Percentiles rank a stretch among this genome's conserved stretches.
These are phyloP conservation scores for Niebla homalea DNA, from an alignment of 495 filamentous ascomycete genomes.

Conservation along the genomic window DNA sequence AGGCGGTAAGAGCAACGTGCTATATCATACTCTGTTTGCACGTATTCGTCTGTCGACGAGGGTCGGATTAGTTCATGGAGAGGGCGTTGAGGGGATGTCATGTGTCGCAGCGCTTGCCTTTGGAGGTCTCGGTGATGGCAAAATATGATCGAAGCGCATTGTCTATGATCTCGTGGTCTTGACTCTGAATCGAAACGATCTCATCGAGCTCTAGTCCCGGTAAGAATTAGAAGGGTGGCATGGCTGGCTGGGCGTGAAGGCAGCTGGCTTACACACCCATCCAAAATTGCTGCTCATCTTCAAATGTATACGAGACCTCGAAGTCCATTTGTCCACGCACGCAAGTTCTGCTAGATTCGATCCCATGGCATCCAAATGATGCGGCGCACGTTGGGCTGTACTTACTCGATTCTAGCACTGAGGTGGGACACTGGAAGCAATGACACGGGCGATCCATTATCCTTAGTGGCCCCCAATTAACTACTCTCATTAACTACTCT, in stretches of 20 bases:
- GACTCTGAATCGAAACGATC: conserved; percentile 59
- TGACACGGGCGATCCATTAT: too few relatives aligned
- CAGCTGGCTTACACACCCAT: conserved; percentile 42
- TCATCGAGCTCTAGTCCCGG: conserved; percentile 56
- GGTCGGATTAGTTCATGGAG: conserved; percentile 3
- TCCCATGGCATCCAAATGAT: conserved; percentile 1
- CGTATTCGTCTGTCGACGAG: conserved; percentile 51
- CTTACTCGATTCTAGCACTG: too few relatives aligned
- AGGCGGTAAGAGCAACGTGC: conserved; percentile 73
- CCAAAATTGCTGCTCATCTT: conserved; percentile 91
- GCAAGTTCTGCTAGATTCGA: not conserved
- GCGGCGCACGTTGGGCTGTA: too few relatives aligned
- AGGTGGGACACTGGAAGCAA: too few relatives aligned
- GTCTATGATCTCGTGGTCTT: conserved; percentile 70
- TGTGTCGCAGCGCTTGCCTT: conserved; percentile 32
- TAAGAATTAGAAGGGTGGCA: too few relatives aligned
- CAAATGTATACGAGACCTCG: conserved; percentile 54
- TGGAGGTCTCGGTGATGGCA: conserved; percentile 60
- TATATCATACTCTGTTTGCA: conserved; percentile 74
- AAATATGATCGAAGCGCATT: conserved; percentile 75
- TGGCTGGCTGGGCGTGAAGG: not conserved
- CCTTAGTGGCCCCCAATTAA: too few relatives aligned
- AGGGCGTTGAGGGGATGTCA: not conserved
- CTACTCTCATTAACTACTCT: too few relatives aligned
- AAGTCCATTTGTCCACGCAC: conserved; percentile 36